These are phyloP conservation scores for Poronia punctata DNA, from an alignment of 495 filamentous ascomycete species.

Conservation along the genomic window DNA sequence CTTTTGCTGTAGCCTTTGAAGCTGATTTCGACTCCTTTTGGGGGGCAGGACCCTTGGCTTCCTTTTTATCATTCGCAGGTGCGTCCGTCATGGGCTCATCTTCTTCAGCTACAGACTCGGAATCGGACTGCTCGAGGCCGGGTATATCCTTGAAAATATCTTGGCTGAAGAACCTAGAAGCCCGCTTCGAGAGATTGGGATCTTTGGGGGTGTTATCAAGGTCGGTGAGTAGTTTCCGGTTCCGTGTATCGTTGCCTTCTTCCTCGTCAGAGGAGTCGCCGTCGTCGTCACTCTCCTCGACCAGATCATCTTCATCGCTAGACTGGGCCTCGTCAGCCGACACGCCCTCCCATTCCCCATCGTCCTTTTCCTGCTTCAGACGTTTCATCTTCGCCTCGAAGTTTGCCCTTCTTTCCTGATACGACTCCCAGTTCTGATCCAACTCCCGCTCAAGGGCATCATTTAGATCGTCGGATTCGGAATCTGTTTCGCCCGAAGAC, in stretches of 20 bases:
- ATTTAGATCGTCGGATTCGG: conserved; percentile 67
- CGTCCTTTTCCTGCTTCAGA: conserved; percentile 70
- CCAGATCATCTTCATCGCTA: conserved; percentile 47
- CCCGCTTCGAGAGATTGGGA: conserved; percentile 67
- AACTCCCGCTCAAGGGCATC: conserved; percentile 77
- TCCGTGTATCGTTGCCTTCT: conserved; percentile 28
- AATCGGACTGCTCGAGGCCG: conserved; percentile 42
- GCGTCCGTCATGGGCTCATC: conserved; percentile 38
- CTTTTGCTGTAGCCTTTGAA: conserved; percentile 22
- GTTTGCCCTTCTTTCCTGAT: conserved; percentile 71
- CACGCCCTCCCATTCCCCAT: conserved; percentile 88
- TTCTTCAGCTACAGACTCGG: conserved; percentile 42
- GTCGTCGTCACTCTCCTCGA: conserved; percentile 51
- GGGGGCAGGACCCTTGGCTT: conserved; percentile 1
- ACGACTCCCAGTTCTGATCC: conserved; percentile 78
- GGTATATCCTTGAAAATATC: conserved; percentile 85
- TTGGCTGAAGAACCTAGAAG: conserved; percentile 85
- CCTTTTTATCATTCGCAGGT: conserved; percentile 9
- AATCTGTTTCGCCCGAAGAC: conserved; percentile 47
- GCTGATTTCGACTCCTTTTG: conserved; percentile 11
- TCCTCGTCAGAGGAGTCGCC: conserved; percentile 38
- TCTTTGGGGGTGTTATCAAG: conserved; percentile 41
- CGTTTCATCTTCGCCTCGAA: conserved; percentile 87
- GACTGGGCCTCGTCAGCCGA: conserved; percentile 58
- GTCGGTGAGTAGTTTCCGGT: conserved; percentile 41